A percentile compares a stretch with the other conserved stretches of the same genome.
Conservation (phyloP, 768 basidiomycete species). For the Termitomyces titanicus region DNA sequence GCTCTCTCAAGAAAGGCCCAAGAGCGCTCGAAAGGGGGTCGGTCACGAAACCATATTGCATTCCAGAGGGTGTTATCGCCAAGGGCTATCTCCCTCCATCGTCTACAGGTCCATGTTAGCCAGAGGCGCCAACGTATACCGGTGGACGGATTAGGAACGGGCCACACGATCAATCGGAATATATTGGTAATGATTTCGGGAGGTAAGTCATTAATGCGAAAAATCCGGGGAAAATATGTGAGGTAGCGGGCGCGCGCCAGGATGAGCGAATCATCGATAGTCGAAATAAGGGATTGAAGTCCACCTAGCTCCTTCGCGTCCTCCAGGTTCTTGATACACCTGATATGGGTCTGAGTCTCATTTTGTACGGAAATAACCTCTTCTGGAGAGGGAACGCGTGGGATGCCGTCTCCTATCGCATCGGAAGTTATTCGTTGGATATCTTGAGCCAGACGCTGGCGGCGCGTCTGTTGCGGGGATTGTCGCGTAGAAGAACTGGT, state of each 20-base stretch:
- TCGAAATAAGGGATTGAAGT: background rate
- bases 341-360: slow-evolving; percentile 16
- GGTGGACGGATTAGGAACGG: slow-evolving; percentile 29
- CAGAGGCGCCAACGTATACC: slow-evolving; percentile 38
- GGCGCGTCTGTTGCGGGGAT: background rate
- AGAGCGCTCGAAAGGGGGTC: slow-evolving; percentile 46
- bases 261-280: slow-evolving; percentile 26
- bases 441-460: slow-evolving; percentile 1
- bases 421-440: background rate
- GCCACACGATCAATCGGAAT: slow-evolving; percentile 59
- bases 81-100: slow-evolving; percentile 49
- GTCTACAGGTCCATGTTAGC: slow-evolving; percentile 57
- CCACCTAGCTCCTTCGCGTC: slow-evolving; percentile 1
- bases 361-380: slow-evolving; percentile 11
- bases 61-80: slow-evolving; percentile 57
- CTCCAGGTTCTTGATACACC: slow-evolving; percentile 13
- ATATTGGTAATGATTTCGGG: slow-evolving; percentile 63
- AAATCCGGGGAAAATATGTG: slow-evolving; percentile 32
- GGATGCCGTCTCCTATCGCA: slow-evolving; percentile 15
- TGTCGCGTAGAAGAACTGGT: background rate
- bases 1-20: slow-evolving; percentile 57
- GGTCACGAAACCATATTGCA: slow-evolving; percentile 60
- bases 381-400: slow-evolving; percentile 14
- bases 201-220: slow-evolving; percentile 62
- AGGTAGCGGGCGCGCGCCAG: slow-evolving; percentile 30